These are phyloP conservation scores for Mycogone perniciosa DNA, from an alignment of 2,329 filamentous ascomycete species.

Conservation along the genomic window DNA sequence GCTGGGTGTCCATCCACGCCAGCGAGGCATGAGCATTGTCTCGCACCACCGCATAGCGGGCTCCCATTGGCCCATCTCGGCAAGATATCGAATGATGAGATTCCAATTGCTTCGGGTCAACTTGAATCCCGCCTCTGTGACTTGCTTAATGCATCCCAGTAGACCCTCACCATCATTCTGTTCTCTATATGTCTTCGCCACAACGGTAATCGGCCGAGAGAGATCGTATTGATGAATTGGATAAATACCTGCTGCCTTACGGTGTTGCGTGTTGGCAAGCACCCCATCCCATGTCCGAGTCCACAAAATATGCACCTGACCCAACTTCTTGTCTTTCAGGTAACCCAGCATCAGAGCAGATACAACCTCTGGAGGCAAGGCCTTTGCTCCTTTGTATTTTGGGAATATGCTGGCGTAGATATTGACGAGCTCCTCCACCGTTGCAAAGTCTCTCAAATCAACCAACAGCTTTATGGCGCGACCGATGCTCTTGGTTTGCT, in stretches of 20 bases:
- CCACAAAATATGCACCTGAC: constrained; percentile 63
- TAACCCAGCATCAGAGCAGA: constrained; percentile 63
- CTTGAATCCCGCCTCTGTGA: constrained; percentile 61
- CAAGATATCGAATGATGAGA: constrained; percentile 62
- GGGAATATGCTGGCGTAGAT: constrained; percentile 42
- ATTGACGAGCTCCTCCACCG: constrained; percentile 51
- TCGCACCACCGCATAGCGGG: constrained; percentile 73
- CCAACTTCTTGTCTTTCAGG: constrained; percentile 49
- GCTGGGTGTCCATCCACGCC: constrained; percentile 60
- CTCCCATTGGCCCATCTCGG: constrained; percentile 49
- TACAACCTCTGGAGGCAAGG: constrained; percentile 50
- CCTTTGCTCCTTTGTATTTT: constrained; percentile 23
- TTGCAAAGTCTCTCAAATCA: constrained; percentile 39
- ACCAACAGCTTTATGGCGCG: constrained; percentile 30
- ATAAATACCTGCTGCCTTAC: constrained; percentile 28
- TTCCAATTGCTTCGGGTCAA: constrained; percentile 80
- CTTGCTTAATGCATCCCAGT: constrained; percentile 43
- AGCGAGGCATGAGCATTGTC: constrained; percentile 67
- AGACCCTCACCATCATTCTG: constrained; percentile 41
- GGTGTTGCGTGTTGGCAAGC: constrained; percentile 27
- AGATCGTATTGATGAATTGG: constrained; percentile 48
- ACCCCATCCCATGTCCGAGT: constrained; percentile 49
- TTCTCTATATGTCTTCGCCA: constrained; percentile 40
- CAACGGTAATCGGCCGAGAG: constrained; percentile 41
- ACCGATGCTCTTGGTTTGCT: constrained; percentile 25